A percentile compares a stretch with the other conserved stretches of the same genome.
Conservation (phyloP, 2,329 filamentous ascomycete species). For the Calcarisporium arbuscula region DNA sequence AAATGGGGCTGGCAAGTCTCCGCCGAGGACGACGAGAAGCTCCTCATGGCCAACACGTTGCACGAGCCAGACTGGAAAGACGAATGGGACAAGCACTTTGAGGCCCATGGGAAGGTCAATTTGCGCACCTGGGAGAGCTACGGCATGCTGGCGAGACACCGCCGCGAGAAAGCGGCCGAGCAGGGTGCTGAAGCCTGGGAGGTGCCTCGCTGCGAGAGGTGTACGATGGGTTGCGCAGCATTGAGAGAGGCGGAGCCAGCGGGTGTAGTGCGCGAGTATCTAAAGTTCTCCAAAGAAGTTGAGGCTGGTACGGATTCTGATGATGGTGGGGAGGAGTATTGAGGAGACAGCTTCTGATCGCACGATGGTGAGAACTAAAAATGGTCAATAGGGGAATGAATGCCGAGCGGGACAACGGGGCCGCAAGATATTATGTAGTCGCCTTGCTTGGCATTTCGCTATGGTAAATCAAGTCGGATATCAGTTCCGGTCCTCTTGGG, state of each 20-base stretch:
- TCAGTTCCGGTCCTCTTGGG: too few relatives aligned
- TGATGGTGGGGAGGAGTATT: too few relatives aligned
- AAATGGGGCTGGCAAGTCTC: slow-evolving; percentile 12
- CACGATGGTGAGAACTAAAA: too few relatives aligned
- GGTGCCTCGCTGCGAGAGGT: slow-evolving; percentile 7
- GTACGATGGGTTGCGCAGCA: slow-evolving; percentile 10
- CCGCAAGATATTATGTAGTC: too few relatives aligned
- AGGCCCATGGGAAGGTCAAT: slow-evolving; percentile 12
- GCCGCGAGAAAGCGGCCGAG: slow-evolving; percentile 9
- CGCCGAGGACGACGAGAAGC: slow-evolving; percentile 11
- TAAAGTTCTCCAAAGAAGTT: too few relatives aligned
- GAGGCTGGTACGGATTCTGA: too few relatives aligned
- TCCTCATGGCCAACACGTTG: slow-evolving; percentile 15
- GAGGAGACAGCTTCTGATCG: too few relatives aligned
- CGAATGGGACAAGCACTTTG: slow-evolving; percentile 18
- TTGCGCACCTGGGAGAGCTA: slow-evolving; percentile 19
- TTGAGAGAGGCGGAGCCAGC: slow-evolving; percentile 1
- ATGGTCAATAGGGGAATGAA: too few relatives aligned
- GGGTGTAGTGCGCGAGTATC: background rate
- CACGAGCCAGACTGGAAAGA: slow-evolving; percentile 14
- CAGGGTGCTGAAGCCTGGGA: slow-evolving; percentile 5
- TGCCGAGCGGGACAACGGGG: too few relatives aligned
- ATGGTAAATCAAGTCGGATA: too few relatives aligned
- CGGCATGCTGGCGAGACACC: slow-evolving; percentile 15
- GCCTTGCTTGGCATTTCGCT: too few relatives aligned